Evolutionary conservation across 805 yeast species (phyloP).

Genomic region (Barnettozyma californica): DNA sequence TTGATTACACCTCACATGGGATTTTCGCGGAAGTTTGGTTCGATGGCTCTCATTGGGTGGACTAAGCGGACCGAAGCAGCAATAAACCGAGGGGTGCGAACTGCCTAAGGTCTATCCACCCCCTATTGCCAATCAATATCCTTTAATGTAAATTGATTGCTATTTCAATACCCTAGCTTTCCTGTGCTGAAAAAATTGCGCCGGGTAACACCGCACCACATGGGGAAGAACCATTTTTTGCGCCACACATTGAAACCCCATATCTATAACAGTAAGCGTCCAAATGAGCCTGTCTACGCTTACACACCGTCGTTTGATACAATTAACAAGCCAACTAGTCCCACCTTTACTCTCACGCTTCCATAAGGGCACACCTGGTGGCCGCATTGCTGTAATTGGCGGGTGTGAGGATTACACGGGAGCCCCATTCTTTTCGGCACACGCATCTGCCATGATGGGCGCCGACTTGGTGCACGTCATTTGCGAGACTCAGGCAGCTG

Average conservation of each 20-base stretch:
- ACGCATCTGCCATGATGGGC: conserved; percentile 79
- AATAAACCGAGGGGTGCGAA: neutral
- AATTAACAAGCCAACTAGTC: conserved; percentile 48
- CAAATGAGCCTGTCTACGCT: neutral
- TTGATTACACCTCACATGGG: no score
- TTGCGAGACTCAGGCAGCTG: conserved; percentile 77
- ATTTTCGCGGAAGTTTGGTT: no score
- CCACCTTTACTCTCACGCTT: conserved; percentile 72
- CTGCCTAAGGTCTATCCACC: no score
- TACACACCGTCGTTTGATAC: conserved; percentile 32
- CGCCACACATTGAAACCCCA: no score
- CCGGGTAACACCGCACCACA: neutral
- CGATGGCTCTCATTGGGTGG: neutral
- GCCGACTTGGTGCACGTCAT: conserved; percentile 85
- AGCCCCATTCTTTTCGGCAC: conserved; percentile 89
- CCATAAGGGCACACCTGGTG: conserved; percentile 73
- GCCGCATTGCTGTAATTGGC: conserved; percentile 81
- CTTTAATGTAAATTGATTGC: no score
- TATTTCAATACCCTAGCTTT: no score
- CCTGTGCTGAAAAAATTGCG: no score
- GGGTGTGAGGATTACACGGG: conserved; percentile 97
- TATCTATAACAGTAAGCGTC: no score
- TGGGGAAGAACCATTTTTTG: neutral
- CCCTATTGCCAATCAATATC: no score
- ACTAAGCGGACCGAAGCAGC: neutral